Evolutionary conservation across 176 grass and related monocot species (phyloP).

Genomic region (Musa troglodytarum): DNA sequence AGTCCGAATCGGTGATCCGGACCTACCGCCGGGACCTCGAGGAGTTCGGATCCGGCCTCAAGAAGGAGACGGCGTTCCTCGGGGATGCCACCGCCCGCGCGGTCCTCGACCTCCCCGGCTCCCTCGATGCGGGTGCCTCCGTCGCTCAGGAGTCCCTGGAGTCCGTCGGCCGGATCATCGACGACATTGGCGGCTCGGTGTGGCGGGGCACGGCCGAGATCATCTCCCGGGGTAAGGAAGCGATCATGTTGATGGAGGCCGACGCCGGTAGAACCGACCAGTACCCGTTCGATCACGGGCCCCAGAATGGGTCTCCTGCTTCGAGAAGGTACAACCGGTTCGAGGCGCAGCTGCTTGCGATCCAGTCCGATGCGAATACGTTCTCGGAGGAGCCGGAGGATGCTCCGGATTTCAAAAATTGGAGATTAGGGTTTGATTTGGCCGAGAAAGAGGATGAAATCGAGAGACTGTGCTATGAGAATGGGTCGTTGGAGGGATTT

Average conservation of each 20-base stretch:
- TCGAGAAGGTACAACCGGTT: constrained; percentile 71
- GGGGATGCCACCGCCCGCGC: constrained; percentile 56
- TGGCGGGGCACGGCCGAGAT: constrained; percentile 34
- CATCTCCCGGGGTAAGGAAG: constrained; percentile 83
- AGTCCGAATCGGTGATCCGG: constrained; percentile 83
- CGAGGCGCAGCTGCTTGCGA: constrained; percentile 62
- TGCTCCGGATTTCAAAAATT: constrained; percentile 41
- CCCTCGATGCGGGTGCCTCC: constrained; percentile 20
- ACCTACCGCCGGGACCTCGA: constrained; percentile 83
- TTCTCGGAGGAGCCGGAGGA: constrained; percentile 66
- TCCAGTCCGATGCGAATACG: constrained; percentile 52
- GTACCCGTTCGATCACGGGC: constrained; percentile 1
- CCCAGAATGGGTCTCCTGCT: constrained; percentile 16
- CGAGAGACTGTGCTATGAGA: constrained; percentile 57
- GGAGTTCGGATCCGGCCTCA: constrained; percentile 83
- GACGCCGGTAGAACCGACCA: neutral
- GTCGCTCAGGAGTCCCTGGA: constrained; percentile 23
- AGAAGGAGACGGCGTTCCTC: constrained; percentile 73
- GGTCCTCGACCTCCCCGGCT: constrained; percentile 44
- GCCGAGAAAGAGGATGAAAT: constrained; percentile 49
- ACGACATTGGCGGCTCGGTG: constrained; percentile 35
- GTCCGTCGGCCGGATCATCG: constrained; percentile 37
- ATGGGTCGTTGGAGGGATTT: constrained; percentile 65
- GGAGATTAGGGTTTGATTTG: constrained; percentile 45
- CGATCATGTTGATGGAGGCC: constrained; percentile 32